Base-by-base conservation (phyloP, 257 asterid genomes). In the Solanum lycopersicoides region DNA sequence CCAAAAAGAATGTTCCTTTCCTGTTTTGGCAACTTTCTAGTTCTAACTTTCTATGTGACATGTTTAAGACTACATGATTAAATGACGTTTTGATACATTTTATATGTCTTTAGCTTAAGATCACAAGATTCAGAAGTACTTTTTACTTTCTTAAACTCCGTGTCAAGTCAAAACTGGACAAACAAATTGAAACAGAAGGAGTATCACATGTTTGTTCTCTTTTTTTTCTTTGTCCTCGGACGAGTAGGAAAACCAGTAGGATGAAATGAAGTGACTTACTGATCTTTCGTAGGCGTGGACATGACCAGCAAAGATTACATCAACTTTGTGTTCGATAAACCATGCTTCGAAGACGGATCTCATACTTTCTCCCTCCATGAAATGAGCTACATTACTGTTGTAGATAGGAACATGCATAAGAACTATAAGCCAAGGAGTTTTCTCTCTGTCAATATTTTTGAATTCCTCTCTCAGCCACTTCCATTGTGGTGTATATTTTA, bases 231-330 rank as follows among this genome's bases (percentile, higher is more conserved):
- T 71, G 77, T 16, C 7, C n/a, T 71, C 3, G 7, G 21, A 87
- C 9, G 7, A 83, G 87, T 41, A n/a, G 28, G 20, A 71, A 30
- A 30, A 8, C 16, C 47, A 73, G 80, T 32, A 71, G 7, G 0
- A 74, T 82, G 44, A 80, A 23, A 37, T 66, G 21, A 69, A 83
- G 89, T 96, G 92, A 88, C 96, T 69, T 83, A 97, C 99, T 91
- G 99, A 97, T 97, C 98, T 92, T 87, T 97, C 99, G 21, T 97
- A 95, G 88, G 99, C 99, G 63, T 97, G 99, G 86, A 97, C 98
- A 60, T 97, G 99, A 35, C 99, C 99, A 69, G 99, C 97, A 92
- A 95, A 97, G 88, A 97, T 83, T 30, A 94, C 91, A 88, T 97
- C 99, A 86, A 97, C 99, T 93, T 94, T 95, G 85, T 95, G 90